A percentile compares a stretch with the other conserved stretches of the same genome.
phyloP scores from a whole-genome alignment of 495 filamentous ascomycete species.

The Lophium mytilinum region DNA sequence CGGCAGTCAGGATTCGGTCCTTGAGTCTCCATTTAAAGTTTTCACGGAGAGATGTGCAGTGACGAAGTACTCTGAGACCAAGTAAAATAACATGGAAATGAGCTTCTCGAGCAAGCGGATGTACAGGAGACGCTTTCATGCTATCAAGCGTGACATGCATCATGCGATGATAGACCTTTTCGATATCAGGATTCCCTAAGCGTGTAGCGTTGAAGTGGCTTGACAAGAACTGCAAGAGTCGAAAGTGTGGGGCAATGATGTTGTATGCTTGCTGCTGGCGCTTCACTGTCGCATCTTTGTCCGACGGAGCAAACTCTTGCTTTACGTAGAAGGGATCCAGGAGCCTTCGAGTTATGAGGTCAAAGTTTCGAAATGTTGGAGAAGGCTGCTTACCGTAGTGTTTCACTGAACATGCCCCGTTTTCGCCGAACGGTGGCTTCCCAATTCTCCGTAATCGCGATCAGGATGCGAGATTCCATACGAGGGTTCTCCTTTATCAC shows the following conservation, averaged over 20 bases:
- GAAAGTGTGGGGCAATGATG: constrained; percentile 74
- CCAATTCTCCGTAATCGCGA: constrained; percentile 80
- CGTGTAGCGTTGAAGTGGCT: constrained; percentile 91
- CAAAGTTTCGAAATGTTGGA: constrained; percentile 6
- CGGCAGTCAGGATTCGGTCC: constrained; percentile 77
- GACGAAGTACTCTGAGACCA: constrained; percentile 63
- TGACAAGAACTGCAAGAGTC: constrained; percentile 77
- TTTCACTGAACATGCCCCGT: constrained; percentile 71
- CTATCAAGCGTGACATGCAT: constrained; percentile 66
- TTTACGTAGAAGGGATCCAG: constrained; percentile 82
- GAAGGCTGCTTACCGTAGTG: constrained; percentile 47
- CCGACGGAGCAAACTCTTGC: constrained; percentile 87
- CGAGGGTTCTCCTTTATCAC: constrained; percentile 93
- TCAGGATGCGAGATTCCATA: constrained; percentile 73
- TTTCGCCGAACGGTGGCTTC: constrained; percentile 66
- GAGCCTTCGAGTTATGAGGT: constrained; percentile 44
- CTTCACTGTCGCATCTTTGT: constrained; percentile 64
- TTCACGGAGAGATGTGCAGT: constrained; percentile 54
- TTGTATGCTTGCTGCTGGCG: constrained; percentile 70
- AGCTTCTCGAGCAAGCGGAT: constrained; percentile 84
- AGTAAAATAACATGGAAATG: constrained; percentile 83
- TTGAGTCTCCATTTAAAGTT: constrained; percentile 68
- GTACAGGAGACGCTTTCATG: constrained; percentile 58
- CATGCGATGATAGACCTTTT: constrained; percentile 70
- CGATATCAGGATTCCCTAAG: constrained; percentile 67